Conservation (phyloP, 495 filamentous ascomycete species). For the Geoglossum glabrum region DNA sequence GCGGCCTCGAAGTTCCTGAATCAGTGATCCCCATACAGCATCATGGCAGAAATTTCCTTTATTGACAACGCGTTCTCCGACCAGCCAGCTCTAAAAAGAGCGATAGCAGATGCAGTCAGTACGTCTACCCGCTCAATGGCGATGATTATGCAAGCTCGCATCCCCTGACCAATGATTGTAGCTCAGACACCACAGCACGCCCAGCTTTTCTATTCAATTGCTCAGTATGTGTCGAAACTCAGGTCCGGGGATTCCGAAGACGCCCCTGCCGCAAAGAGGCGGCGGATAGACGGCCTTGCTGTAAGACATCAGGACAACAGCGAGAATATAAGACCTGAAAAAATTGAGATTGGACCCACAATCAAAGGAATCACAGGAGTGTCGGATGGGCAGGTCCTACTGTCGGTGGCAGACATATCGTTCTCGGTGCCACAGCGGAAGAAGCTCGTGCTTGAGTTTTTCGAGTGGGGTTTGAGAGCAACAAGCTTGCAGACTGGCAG, state of each 20-base stretch:
- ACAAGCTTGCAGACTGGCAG: slow-evolving; percentile 40
- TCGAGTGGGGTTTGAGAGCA: slow-evolving; percentile 43
- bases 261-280: slow-evolving; percentile 3
- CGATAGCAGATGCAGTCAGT: not conserved
- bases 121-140: not conserved
- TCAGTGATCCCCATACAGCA: not conserved
- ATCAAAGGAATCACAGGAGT: not conserved
- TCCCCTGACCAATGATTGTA: not conserved
- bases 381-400: slow-evolving; percentile 18
- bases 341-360: not conserved
- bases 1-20: not conserved
- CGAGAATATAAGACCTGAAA: not conserved
- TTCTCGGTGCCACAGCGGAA: slow-evolving; percentile 72
- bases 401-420: slow-evolving; percentile 52
- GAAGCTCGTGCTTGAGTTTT: slow-evolving; percentile 67
- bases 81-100: not conserved
- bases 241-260: not conserved
- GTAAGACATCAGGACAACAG: not conserved
- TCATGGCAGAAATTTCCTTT: not conserved
- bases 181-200: slow-evolving; percentile 3
- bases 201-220: slow-evolving; percentile 6
- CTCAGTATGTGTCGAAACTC: slow-evolving; percentile 1
- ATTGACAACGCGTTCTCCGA: not conserved
- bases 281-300: not conserved
- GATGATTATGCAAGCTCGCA: not conserved